Evolutionary conservation across 139 green algal genomes (phyloP), one percentile per base, ranked within the genome.

Genomic region (Nannochloris sp.): DNA sequence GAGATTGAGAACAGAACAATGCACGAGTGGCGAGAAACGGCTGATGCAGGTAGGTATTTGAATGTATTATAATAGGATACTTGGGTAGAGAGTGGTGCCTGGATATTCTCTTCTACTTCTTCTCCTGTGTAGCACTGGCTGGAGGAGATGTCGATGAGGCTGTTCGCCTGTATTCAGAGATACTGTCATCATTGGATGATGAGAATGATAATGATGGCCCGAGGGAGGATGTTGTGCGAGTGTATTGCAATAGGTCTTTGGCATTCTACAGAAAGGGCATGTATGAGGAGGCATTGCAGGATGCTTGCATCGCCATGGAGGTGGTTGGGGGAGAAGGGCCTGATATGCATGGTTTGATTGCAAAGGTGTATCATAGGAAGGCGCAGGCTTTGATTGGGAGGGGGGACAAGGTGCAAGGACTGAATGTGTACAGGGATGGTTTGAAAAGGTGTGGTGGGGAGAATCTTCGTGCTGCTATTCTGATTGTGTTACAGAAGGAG

Each of bases 361-460:
- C 71, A 11, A 70, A 70, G 33, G 65, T 65, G 6, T 59, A 55
- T 37, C 65, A 78, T 69, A 53, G 71, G 26, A 70, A 67, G 44
- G 71, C 65, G 11, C 43, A 73, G 46, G 71, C 71, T 25, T 33
- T 56, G 16, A 6, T 44, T 1, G 60, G 33, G 2, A 29, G 56
- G 33, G 71, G 65, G 8, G 11, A 57, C 3, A 17, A 55, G n/a
- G 11, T 78, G 4, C 31, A 60, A 8, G 44, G 45, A 11, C 3
- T 78, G 17, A 36, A 43, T 31, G 28, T 46, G 2, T 73, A 73
- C 4, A 49, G 57, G 5, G 50, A 55, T 33, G 71, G 50, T 2
- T 49, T 78, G 33, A 59, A 51, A 8, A n/a, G 5, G 2, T 67
- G 60, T 50, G 17, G 11, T 3, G 28, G 28, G 0, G 51, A 69